Evolutionary conservation across 2,329 filamentous ascomycete species (phyloP).

Genomic region (Sclerotinia trifoliorum): DNA sequence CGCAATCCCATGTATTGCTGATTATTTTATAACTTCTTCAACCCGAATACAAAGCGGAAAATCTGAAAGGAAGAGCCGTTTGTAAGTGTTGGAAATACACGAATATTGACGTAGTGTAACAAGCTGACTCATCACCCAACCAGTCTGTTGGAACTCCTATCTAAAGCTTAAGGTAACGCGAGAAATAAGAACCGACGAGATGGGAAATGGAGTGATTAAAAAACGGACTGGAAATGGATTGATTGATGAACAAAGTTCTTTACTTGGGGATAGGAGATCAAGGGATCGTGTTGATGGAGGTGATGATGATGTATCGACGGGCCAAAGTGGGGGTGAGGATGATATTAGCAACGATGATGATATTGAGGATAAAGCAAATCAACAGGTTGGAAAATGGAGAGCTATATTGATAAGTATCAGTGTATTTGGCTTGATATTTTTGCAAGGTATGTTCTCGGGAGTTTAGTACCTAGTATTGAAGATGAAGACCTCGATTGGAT

Average conservation of each 20-base stretch:
- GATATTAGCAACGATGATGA: slow-evolving; percentile 28
- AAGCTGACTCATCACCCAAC: slow-evolving; percentile 1
- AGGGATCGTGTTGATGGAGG: slow-evolving; percentile 1
- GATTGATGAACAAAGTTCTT: slow-evolving; percentile 29
- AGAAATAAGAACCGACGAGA: slow-evolving; percentile 3
- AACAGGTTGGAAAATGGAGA: slow-evolving; percentile 37
- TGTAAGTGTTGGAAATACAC: background rate
- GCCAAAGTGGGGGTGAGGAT: background rate
- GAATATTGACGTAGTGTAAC: background rate
- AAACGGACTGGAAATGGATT: slow-evolving; percentile 5
- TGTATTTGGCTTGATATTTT: slow-evolving; percentile 57
- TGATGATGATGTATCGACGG: slow-evolving; percentile 18
- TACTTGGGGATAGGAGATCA: slow-evolving; percentile 26
- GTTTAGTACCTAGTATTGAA: background rate
- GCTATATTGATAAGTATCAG: slow-evolving; percentile 51
- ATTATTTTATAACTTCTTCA: background rate
- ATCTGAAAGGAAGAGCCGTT: background rate
- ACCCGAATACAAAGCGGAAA: background rate
- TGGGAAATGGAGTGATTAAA: slow-evolving; percentile 6
- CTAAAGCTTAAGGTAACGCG: background rate
- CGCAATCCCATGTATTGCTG: background rate
- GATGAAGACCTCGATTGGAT: background rate
- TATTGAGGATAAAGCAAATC: slow-evolving; percentile 39
- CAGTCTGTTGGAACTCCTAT: background rate
- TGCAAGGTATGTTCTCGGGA: slow-evolving; percentile 49